Base-by-base conservation (phyloP, 2,329 filamentous ascomycete genomes). In the Sphaerostilbella broomeana region DNA sequence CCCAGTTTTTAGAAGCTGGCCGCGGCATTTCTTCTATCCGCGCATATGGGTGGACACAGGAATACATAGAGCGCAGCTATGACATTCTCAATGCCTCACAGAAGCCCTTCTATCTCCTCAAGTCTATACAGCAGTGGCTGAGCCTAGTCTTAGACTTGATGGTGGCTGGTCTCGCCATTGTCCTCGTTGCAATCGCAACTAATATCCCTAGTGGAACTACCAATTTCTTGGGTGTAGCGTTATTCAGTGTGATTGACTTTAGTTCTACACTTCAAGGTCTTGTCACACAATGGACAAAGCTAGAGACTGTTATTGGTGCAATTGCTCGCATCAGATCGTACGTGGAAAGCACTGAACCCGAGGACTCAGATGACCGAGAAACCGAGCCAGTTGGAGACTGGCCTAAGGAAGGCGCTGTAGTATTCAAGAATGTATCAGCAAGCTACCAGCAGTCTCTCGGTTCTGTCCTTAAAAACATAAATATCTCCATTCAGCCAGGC, bases 81-180 rank as follows among this genome's bases (percentile, higher is more conserved):
- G 43, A 46, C 10, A 55, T 73, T 0, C 54, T 76, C 2, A 66
- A 75, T 43, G 48, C 52, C 10, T 72, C 69, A 0, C 72, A 76
- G 42, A 56, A 61, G 17, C 72, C 73, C 1, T 69, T 65, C 31
- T 77, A 76, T 43, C 59, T 73, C 1, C 59, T 76, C 6, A 65
- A 60, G 33, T 64, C 62, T 11, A 61, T 75, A 12, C 73, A 77
- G 47, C 58, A 66, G 18, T 77, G 72, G 72, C 58, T 75, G 0
- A 65, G 56, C 0, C 52, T 75, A 2, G 65, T 69, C 1, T 49
- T 76, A 4, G 68, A 73, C 42, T 51, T 73, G 18, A 52, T 72
- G 2, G 49, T 56, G 13, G 47, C 46, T 6, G 38, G 38, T 1
- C 32, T 48, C 1, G 51, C 51, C 0, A 41, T 55, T 7, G 21